These are phyloP conservation scores for Pestalotiopsis fici DNA, from an alignment of 2,329 filamentous ascomycete species.

Conservation along the genomic window DNA sequence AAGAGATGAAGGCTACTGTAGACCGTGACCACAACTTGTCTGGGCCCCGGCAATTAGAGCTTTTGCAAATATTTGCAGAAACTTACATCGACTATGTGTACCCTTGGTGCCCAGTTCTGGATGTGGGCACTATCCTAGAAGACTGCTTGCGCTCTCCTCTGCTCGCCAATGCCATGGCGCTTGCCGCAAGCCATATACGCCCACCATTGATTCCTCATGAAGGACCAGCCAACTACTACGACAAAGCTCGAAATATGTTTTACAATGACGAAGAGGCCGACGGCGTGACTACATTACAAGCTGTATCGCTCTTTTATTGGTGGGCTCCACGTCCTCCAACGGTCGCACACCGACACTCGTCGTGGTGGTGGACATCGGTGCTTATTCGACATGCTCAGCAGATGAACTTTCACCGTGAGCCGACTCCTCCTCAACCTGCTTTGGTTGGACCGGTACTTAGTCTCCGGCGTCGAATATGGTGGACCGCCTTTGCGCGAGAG, in stretches of 20 bases:
- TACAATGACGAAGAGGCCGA: slow-evolving; percentile 41
- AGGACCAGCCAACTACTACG: slow-evolving; percentile 38
- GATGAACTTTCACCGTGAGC: slow-evolving; percentile 43
- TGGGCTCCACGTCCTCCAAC: slow-evolving; percentile 40
- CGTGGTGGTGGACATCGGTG: slow-evolving; percentile 47
- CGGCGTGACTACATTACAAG: slow-evolving; percentile 34
- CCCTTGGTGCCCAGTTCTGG: slow-evolving; percentile 42
- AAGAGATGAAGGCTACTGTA: slow-evolving; percentile 27
- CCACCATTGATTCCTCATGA: slow-evolving; percentile 40
- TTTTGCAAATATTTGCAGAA: slow-evolving; percentile 40
- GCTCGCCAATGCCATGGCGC: slow-evolving; percentile 37
- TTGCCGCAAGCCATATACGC: slow-evolving; percentile 40
- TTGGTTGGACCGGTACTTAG: slow-evolving; percentile 19
- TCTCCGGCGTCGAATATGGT: slow-evolving; percentile 40
- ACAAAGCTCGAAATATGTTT: slow-evolving; percentile 38
- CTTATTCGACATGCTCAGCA: slow-evolving; percentile 44
- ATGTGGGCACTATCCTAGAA: slow-evolving; percentile 27
- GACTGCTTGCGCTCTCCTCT: slow-evolving; percentile 34
- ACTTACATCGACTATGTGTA: slow-evolving; percentile 44
- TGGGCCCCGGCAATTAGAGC: slow-evolving; percentile 22
- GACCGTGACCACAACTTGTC: slow-evolving; percentile 20
- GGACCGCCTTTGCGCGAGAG: slow-evolving; percentile 41
- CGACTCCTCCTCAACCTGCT: slow-evolving; percentile 20
- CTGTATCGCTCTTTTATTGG: slow-evolving; percentile 44
- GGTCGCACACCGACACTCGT: slow-evolving; percentile 37